Evolutionary conservation across 208 protist genomes (phyloP).

Genomic region (Trichomonas gallinae): DNA sequence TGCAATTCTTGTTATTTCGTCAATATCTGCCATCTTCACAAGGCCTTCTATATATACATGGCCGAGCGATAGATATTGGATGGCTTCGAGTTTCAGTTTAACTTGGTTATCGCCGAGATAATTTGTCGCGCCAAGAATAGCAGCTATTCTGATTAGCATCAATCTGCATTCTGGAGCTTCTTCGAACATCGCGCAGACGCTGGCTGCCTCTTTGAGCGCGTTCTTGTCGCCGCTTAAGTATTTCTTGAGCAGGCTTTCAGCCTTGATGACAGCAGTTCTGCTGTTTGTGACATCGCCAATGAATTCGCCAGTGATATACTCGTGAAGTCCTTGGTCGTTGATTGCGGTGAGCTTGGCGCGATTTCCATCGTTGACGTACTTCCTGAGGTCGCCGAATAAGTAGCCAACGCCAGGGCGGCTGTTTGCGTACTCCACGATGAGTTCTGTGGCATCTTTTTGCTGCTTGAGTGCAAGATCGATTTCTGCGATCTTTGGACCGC

Average conservation of each 20-base stretch:
- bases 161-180: background rate
- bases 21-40: background rate
- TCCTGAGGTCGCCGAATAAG: background rate
- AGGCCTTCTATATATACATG: background rate
- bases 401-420: background rate
- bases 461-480: background rate
- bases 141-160: background rate
- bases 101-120: too few species aligned
- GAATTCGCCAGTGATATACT: background rate
- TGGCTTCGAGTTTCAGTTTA: background rate
- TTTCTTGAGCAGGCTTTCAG: background rate
- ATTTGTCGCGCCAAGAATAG: background rate
- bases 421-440: background rate
- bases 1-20: background rate
- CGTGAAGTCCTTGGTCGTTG: background rate
- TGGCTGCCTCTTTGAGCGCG: background rate
- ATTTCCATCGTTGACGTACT: background rate
- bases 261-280: background rate
- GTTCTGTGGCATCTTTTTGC: background rate
- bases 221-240: background rate
- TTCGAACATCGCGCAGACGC: background rate
- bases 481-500: background rate
- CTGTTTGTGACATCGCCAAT: background rate
- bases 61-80: background rate
- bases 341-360: background rate